Percentiles rank a stretch among this genome's conserved stretches.
These are phyloP conservation scores for Starmerella etchellsii DNA, from an alignment of 805 yeast species.

Conservation along the genomic window DNA sequence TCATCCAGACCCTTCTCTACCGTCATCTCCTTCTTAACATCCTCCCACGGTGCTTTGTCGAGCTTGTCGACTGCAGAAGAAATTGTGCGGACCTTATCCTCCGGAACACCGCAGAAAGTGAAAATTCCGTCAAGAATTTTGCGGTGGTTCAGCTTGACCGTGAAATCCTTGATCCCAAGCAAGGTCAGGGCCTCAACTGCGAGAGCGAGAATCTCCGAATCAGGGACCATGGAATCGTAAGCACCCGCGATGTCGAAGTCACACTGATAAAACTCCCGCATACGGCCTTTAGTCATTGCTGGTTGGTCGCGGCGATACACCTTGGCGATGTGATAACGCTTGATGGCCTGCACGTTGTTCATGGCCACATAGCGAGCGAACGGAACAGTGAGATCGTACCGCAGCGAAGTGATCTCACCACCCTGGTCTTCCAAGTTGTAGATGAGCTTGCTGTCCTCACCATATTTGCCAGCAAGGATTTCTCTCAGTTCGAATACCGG, in stretches of 20 bases:
- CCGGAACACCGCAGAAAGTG: conserved; percentile 86
- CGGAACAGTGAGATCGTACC: conserved; percentile 96
- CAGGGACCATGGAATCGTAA: conserved; percentile 92
- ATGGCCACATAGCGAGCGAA: conserved; percentile 95
- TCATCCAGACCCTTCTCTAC: conserved; percentile 83
- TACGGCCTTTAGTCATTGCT: conserved; percentile 98
- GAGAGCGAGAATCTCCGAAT: conserved; percentile 73
- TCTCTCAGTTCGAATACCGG: conserved; percentile 96
- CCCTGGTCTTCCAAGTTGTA: conserved; percentile 97
- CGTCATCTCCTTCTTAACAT: conserved; percentile 80
- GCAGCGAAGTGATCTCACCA: conserved; percentile 87
- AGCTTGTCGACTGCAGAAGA: conserved; percentile 94
- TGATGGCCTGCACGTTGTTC: conserved; percentile 80
- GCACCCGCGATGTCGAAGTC: conserved; percentile 94
- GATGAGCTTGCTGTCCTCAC: conserved; percentile 94
- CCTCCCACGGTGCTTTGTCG: conserved; percentile 93
- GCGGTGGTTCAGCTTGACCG: conserved; percentile 87
- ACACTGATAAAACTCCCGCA: conserved; percentile 99
- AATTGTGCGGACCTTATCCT: conserved; percentile 83
- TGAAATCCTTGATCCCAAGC: conserved; percentile 79
- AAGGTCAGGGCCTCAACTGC: conserved; percentile 73
- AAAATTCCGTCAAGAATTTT: conserved; percentile 92
- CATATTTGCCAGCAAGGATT: conserved; percentile 87
- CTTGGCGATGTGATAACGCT: conserved; percentile 93
- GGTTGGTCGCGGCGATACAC: conserved; percentile 99